Evolutionary conservation across 208 protist genomes (phyloP).

Genomic region (Porcisia hertigi): DNA sequence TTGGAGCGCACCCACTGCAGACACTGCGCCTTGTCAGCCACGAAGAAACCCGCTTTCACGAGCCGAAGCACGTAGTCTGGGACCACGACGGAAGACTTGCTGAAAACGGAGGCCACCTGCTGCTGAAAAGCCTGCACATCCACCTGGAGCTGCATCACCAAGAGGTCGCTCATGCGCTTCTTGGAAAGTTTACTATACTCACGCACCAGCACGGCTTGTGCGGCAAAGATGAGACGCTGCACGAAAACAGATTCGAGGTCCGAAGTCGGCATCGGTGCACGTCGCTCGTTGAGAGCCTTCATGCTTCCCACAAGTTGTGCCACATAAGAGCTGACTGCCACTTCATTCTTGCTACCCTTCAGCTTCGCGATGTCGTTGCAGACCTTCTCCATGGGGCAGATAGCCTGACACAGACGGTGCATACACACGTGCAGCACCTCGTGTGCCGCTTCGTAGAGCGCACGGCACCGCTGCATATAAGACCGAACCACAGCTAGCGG

Average conservation of each 20-base stretch:
- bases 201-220: slow-evolving; percentile 62
- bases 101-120: slow-evolving; percentile 56
- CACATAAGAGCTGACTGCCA: slow-evolving; percentile 69
- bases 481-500: slow-evolving; percentile 36
- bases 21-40: slow-evolving; percentile 48
- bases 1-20: slow-evolving; percentile 62
- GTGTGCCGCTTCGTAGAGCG: slow-evolving; percentile 49
- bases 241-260: slow-evolving; percentile 65
- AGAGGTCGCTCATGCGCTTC: slow-evolving; percentile 64
- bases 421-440: slow-evolving; percentile 82
- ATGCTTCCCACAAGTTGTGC: slow-evolving; percentile 51
- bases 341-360: slow-evolving; percentile 51
- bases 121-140: slow-evolving; percentile 83
- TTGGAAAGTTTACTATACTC: slow-evolving; percentile 79
- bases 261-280: slow-evolving; percentile 62
- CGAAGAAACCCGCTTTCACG: slow-evolving; percentile 78
- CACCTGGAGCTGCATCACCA: slow-evolving; percentile 86
- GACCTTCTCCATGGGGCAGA: slow-evolving; percentile 63
- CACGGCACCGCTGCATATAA: slow-evolving; percentile 41
- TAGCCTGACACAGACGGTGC: slow-evolving; percentile 75
- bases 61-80: slow-evolving; percentile 65
- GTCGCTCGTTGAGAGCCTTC: slow-evolving; percentile 45
- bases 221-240: slow-evolving; percentile 71
- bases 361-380: slow-evolving; percentile 67
- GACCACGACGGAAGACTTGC: slow-evolving; percentile 52